Evolutionary conservation across 768 basidiomycete species (phyloP).

Genomic region (Phanerochaete sordida): DNA sequence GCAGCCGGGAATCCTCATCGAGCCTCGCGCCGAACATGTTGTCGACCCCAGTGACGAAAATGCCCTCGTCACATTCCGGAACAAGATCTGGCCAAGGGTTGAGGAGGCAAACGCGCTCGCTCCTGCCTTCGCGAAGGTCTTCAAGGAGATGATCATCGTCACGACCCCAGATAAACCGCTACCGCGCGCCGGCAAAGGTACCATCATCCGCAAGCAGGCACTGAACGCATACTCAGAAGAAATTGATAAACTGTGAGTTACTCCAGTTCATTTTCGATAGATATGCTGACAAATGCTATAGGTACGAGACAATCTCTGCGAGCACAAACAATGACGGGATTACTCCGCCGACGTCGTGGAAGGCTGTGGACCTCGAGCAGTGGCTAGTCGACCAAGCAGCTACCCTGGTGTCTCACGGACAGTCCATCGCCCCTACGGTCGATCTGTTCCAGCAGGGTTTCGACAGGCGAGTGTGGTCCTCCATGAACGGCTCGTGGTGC

Average conservation of each 20-base stretch:
- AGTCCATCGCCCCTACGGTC: not conserved
- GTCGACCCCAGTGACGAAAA: conserved; percentile 24
- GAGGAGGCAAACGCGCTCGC: conserved; percentile 19
- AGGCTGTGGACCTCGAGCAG: not conserved
- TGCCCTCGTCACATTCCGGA: conserved; percentile 22
- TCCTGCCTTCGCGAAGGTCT: conserved; percentile 21
- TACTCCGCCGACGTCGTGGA: conserved; percentile 12
- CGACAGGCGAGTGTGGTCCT: conserved; percentile 15
- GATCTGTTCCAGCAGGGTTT: conserved; percentile 15
- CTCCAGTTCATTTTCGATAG: not conserved
- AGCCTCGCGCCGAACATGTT: conserved; percentile 23
- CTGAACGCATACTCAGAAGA: conserved; percentile 7
- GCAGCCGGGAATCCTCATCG: conserved; percentile 35
- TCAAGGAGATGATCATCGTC: conserved; percentile 26
- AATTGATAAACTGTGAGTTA: conserved; percentile 14
- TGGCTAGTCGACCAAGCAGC: conserved; percentile 16
- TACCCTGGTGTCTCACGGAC: conserved; percentile 8
- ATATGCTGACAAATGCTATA: not conserved
- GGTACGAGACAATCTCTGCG: conserved; percentile 13
- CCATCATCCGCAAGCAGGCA: conserved; percentile 13
- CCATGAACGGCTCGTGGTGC: not conserved
- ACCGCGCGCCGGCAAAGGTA: conserved; percentile 18
- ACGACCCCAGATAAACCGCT: conserved; percentile 16
- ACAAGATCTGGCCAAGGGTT: conserved; percentile 22
- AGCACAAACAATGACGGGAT: conserved; percentile 10